Base-by-base conservation (phyloP, 306 rosid genomes). In the Lathyrus aphaca region DNA sequence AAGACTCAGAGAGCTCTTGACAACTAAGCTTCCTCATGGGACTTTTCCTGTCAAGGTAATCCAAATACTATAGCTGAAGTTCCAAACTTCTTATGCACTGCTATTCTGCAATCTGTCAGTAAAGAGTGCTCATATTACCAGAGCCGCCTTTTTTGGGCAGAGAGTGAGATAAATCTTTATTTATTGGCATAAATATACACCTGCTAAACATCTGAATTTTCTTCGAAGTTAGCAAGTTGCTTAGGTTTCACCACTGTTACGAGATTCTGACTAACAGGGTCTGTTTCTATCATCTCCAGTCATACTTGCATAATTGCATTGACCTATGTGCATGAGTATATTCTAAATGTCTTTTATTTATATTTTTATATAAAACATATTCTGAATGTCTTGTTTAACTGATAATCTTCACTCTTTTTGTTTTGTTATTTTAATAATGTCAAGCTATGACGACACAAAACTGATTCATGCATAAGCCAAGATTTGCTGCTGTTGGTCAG, bases 1-100 rank as follows among this genome's bases (percentile, higher is more conserved):
- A 81, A 84, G 99, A 86, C 88, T 95, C 29, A 82, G 97, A 73
- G 99, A 95, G 83, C 97, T 95, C 81, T 86, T 95, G 88, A 95
- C 99, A 40, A 95, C 99, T 66, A 95, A 95, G 84, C 85, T 95
- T 45, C 99, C 99, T 51, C 84, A 30, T 64, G 96, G 97, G 68
- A 89, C 99, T 25, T 95, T 95, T 81, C 99, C 99, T 19, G 96
- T 84, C 75, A 87, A 95, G 99, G 99, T 95, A 80, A 77, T 44
- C 64, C 56, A 32, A 75, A 42, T 69, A 23, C 68, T 67, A 40
- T 76, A 30, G 38, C 63, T 18, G 11, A 44, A 35, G 8, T 23
- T 79, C 27, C 54, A 42, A 40, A 53, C 32, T 40, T 39, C 53
- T 48, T 43, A 42, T n/a, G 57, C 53, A 50, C 10, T 49, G 57